Evolutionary conservation across 768 basidiomycete genomes (phyloP), one percentile per base, ranked within the genome.

Genomic region (Lentinus tigrinus): DNA sequence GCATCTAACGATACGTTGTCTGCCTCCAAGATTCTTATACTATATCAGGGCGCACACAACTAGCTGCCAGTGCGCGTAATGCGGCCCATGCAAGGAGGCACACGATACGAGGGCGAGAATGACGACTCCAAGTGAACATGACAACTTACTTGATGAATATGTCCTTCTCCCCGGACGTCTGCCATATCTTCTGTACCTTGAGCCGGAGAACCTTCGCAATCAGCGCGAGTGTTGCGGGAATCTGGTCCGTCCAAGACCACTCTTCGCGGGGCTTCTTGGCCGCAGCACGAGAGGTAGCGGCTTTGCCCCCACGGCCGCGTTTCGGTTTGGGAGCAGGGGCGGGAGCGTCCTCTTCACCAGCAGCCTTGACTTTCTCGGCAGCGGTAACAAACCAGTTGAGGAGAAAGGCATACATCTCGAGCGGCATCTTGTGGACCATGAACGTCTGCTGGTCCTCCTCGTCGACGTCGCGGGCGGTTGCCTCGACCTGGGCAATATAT

Each of bases 351-450:
- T 80, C 77, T 13, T 81, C 77, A 42, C 76, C 81, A 13, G 77
- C 68, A 6, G 75, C 75, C 43, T 88, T 89, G 57, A 88, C 83
- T 63, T 88, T 89, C 72, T 96, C 94, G 1, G 87, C 89, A 0
- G 86, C 86, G 11, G 77, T 74, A 16, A 92, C 89, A 69, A 95
- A 95, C 95, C 95, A 98, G 59, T 87, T 81, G n/a, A 97, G 73
- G 24, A 98, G 76, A 70, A 98, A 98, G 7, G 89, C 90, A 70
- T 93, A 98, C 79, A 91, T 87, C 71, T 98, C 97, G 58, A 99
- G 78, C 0, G 93, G 84, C 3, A 69, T 62, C 70, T 88, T 91
- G 71, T 94, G 93, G 0, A 76, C 66, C 61, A 80, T 72, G 65
- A 82, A 79, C 1, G 78, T 76, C 56, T 88, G 78, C 57, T 85